Conservation (phyloP, 2,329 filamentous ascomycete genomes). For the Arachnomyces sp. region DNA sequence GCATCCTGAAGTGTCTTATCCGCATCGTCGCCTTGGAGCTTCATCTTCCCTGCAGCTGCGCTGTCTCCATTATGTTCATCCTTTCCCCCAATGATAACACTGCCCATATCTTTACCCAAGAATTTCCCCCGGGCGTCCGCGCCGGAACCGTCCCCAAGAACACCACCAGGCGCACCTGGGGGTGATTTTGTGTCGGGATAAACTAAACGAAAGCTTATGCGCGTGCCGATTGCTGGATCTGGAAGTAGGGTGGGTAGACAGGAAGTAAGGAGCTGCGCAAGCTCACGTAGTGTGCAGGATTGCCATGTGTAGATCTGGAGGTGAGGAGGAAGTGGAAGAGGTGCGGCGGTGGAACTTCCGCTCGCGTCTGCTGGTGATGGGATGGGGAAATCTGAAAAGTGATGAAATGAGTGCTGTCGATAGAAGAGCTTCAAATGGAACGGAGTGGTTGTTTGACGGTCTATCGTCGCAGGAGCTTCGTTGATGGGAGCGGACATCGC, state of each 20-base stretch:
- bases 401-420: slow-evolving; percentile 64
- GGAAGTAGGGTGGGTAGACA: slow-evolving; percentile 64
- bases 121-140: slow-evolving; percentile 55
- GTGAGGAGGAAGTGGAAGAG: slow-evolving; percentile 53
- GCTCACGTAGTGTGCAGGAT: slow-evolving; percentile 70
- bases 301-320: slow-evolving; percentile 82
- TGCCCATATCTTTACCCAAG: slow-evolving; percentile 73
- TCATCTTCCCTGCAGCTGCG: slow-evolving; percentile 28
- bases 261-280: slow-evolving; percentile 67
- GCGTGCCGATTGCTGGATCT: slow-evolving; percentile 66
- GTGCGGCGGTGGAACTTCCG: slow-evolving; percentile 51
- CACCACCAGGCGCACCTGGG: slow-evolving; percentile 17
- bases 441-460: slow-evolving; percentile 65
- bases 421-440: slow-evolving; percentile 86
- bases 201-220: slow-evolving; percentile 79
- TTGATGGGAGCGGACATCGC: slow-evolving; percentile 24
- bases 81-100: slow-evolving; percentile 60
- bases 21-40: slow-evolving; percentile 51
- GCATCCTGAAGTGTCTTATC: slow-evolving; percentile 69
- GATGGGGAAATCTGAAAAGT: slow-evolving; percentile 34
- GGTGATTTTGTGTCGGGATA: slow-evolving; percentile 61
- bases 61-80: slow-evolving; percentile 34
- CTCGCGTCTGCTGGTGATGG: slow-evolving; percentile 22
- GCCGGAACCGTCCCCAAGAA: slow-evolving; percentile 18
- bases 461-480: slow-evolving; percentile 41